These are phyloP conservation scores for Viola pubescens DNA, from an alignment of 441 rosid species.

Conservation along the genomic window DNA sequence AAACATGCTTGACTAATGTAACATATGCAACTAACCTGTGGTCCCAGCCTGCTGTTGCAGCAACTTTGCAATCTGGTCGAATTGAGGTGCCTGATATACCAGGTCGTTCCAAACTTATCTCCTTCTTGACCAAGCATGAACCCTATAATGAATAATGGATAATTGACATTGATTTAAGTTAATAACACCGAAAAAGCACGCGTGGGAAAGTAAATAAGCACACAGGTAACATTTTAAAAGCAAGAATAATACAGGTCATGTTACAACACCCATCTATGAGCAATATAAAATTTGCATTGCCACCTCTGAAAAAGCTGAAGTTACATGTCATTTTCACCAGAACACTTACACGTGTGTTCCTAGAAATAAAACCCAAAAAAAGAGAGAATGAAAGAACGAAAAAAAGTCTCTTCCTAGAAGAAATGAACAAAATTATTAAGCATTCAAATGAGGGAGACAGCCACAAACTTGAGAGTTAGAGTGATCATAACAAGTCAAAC, in stretches of 20 bases:
- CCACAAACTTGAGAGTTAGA: not conserved
- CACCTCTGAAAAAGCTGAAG: not conserved
- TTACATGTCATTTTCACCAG: no score
- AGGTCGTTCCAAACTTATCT: constrained; percentile 62
- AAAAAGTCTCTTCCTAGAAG: not conserved
- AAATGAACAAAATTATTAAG: not conserved
- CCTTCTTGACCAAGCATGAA: constrained; percentile 59
- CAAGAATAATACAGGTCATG: not conserved
- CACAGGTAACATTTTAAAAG: not conserved
- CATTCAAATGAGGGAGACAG: not conserved
- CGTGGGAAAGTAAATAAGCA: not conserved
- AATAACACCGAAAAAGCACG: not conserved
- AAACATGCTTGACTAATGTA: not conserved
- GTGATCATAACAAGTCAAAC: not conserved
- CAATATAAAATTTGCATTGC: not conserved
- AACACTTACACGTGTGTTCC: no score
- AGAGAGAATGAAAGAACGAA: not conserved
- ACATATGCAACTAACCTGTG: constrained; percentile 44
- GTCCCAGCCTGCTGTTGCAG: constrained; percentile 97
- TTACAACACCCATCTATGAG: not conserved
- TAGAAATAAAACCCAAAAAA: no score
- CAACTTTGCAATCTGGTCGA: constrained; percentile 67
- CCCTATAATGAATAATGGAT: constrained; percentile 36
- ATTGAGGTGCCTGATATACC: constrained; percentile 71
- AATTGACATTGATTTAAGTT: constrained; percentile 5